These are phyloP conservation scores for Micractinium conductrix DNA, from an alignment of 139 green algal genomes.

Conservation along the genomic window DNA sequence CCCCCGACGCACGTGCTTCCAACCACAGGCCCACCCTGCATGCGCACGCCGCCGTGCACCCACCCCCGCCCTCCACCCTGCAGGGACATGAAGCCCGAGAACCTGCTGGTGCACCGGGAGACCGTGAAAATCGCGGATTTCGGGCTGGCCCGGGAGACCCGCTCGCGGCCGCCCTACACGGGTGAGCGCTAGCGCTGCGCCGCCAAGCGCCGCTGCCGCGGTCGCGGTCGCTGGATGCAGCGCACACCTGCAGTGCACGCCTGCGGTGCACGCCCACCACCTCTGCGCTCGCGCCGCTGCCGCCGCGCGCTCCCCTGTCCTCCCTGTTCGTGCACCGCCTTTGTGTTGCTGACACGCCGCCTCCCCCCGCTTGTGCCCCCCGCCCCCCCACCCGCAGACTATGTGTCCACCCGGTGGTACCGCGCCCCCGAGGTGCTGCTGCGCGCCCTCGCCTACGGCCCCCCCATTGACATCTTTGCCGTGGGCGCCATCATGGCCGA, in stretches of 20 bases:
- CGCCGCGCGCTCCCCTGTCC: no score
- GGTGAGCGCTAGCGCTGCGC: no score
- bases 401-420: conserved; percentile 94
- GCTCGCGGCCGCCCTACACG: conserved; percentile 89
- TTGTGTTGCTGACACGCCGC: neutral
- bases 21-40: no score
- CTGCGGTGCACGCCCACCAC: no score
- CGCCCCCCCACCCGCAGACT: no score
- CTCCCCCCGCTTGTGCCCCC: neutral
- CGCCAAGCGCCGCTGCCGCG: no score
- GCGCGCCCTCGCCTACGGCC: conserved; percentile 82
- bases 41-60: no score
- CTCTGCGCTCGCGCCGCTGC: no score
- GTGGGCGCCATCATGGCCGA: conserved; percentile 97
- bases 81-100: conserved; percentile 97
- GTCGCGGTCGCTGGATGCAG: no score
- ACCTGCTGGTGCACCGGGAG: conserved; percentile 88
- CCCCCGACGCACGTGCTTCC: no score
- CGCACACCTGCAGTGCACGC: no score
- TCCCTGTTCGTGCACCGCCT: no score
- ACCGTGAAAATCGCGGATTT: conserved; percentile 97
- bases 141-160: conserved; percentile 89
- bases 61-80: neutral
- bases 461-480: conserved; percentile 94
- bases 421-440: conserved; percentile 89